Evolutionary conservation across 2,329 filamentous ascomycete genomes (phyloP), one percentile per base, ranked within the genome.

Genomic region (Penicillium sp.): DNA sequence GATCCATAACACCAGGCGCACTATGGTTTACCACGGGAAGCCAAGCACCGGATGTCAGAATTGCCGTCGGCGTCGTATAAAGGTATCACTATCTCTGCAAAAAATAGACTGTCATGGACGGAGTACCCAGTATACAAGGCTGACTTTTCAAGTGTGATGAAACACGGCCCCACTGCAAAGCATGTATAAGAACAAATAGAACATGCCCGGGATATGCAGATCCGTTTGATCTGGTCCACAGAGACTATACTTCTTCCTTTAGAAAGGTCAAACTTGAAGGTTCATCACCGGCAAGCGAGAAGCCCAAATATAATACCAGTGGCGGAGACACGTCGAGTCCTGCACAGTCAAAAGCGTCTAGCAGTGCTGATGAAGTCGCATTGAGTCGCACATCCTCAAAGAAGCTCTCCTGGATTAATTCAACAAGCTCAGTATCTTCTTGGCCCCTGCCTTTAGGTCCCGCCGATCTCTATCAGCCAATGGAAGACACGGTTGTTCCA

Each of bases 21-120:
- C 10, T 45, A 69, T 67, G 66, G 66, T 68, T 3, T 68, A 69
- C 43, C 51, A 58, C 13, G 65, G 68, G 16, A 69, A 67, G 33
- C 64, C 63, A 21, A 68, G 64, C 46, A 64, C 61, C 5, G 62
- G 65, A 16, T 69, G 63, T 42, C 63, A 59, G 39, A 71, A 62
- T n/a, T 71, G 67, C 33, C 63, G 66, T 24, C 55, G 56, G 19
- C 59, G 68, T 36, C 67, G 60, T 47, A 71, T 71, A 48, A 70
- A 70, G 62, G 67, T 68, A 59, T 9, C 24, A 28, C 24, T 28
- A 5, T n/a, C n/a, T 21, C 5, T 29, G 26, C 6, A 29, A 29
- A 29, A 29, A 11, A 29, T 6, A 29, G 11, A 29, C 26, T 29
- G n/a, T n/a, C n/a, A n/a, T n/a, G n/a, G n/a, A n/a, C n/a, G n/a